Percentiles rank a stretch among this genome's conserved stretches.
Evolutionary conservation across 495 filamentous ascomycete species (phyloP).

Genomic region (Penicillium argentinense): DNA sequence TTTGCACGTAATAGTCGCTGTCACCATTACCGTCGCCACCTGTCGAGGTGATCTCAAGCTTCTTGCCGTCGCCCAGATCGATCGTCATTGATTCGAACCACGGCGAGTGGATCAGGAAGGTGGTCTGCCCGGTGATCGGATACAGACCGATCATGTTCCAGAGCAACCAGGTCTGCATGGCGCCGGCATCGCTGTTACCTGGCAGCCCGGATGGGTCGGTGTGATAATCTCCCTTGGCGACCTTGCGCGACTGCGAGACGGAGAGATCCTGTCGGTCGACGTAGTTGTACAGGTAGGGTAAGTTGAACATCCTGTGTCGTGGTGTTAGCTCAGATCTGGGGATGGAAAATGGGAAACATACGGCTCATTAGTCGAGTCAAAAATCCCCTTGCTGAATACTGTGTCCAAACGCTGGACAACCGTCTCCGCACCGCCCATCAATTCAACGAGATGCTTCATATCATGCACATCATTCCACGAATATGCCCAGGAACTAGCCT

Average conservation of each 20-base stretch:
- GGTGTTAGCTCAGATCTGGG: constrained; percentile 2
- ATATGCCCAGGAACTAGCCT: constrained; percentile 69
- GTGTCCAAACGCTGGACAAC: constrained; percentile 38
- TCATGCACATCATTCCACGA: constrained; percentile 70
- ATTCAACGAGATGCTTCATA: constrained; percentile 55
- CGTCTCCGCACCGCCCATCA: constrained; percentile 52
- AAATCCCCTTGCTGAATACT: constrained; percentile 55
- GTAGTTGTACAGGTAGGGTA: constrained; percentile 73
- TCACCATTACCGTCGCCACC: constrained; percentile 46
- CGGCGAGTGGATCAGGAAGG: constrained; percentile 55
- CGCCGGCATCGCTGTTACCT: constrained; percentile 59
- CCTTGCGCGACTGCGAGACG: constrained; percentile 31
- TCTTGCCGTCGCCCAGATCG: constrained; percentile 45
- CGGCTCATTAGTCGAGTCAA: constrained; percentile 68
- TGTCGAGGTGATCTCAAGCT: constrained; percentile 42
- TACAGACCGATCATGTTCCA: constrained; percentile 64
- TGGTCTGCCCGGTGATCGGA: constrained; percentile 54
- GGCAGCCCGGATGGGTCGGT: constrained; percentile 46
- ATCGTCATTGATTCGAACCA: constrained; percentile 55
- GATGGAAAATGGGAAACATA: constrained; percentile 17
- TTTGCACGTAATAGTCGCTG: constrained; percentile 46
- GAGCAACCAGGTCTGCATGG: constrained; percentile 59
- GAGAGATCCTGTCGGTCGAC: constrained; percentile 58
- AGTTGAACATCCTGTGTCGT: constrained; percentile 52
- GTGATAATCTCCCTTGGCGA: constrained; percentile 41